Evolutionary conservation across 2,329 filamentous ascomycete species (phyloP), one percentile per base, ranked within the genome.

Genomic region (Parastagonospora avenae): DNA sequence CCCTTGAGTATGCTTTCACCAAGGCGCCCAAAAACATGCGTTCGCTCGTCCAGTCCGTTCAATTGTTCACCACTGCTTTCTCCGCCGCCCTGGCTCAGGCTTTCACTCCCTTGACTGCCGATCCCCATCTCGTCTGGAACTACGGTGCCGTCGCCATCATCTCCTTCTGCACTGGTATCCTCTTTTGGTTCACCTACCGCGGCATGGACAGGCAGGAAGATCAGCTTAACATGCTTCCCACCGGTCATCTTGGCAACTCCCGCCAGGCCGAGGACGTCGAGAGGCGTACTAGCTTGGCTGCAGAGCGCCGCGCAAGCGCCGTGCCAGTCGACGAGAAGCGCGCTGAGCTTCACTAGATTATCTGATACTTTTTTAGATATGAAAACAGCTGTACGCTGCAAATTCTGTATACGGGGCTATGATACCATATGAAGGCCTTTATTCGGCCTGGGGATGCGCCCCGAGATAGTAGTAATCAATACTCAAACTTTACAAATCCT

Each of bases 1-100:
- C 84, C 54, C 80, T 89, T 9, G 88, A 91, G 68, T 90, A 90
- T 59, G 87, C 86, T 14, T 90, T 86, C 73, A 89, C 86, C 64
- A 89, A 90, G 72, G 87, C 88, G 0, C 87, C 87, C 2, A 81
- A 82, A 36, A 84, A 79, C 67, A 89, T 90, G 86, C 64, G 71
- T 28, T 73, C 68, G 29, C 57, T 75, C 19, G 72, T 75, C n/a
- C 63, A 68, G 46, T 63, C 69, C 32, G 64, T 75, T 35, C 58
- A 63, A 38, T 66, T 71, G 29, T 74, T 75, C 65, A 73, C 67
- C 45, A 65, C 57, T 8, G 72, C 73, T 30, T 63, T 71, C 48
- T 69, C 66, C 2, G 67, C 66, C 14, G 67, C 67, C 12, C 54
- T 72, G 8, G 64, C 59, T 9, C 59, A 68, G 53, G 67, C 67